Conservation (phyloP, 768 basidiomycete genomes). For the Cystofilobasidium macerans region DNA sequence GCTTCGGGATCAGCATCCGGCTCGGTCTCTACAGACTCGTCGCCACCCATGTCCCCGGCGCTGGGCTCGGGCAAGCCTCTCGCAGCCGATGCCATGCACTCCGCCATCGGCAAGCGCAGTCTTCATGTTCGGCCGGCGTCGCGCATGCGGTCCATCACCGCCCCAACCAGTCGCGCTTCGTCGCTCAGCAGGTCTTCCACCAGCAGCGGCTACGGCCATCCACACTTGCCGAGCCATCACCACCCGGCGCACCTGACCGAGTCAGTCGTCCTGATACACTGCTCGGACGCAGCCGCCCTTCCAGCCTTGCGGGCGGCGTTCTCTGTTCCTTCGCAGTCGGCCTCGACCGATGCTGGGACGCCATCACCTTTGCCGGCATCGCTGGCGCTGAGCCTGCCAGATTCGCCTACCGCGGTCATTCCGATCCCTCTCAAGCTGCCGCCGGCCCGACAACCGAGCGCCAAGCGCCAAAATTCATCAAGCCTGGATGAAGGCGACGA, state of each 20-base stretch:
- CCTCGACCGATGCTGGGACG: background rate
- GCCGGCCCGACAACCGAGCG: background rate
- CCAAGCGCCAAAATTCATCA: background rate
- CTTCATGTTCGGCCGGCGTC: background rate
- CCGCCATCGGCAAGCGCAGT: background rate
- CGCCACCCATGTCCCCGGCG: background rate
- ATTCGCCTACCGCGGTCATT: background rate
- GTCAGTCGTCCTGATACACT: constrained; percentile 9
- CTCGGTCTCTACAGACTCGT: constrained; percentile 2
- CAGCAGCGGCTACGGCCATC: background rate
- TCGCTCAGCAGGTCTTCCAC: constrained; percentile 1
- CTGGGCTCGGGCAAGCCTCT: background rate
- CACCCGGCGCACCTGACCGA: constrained; percentile 2
- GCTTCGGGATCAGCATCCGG: background rate
- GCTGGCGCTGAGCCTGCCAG: background rate
- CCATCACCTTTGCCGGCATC: background rate
- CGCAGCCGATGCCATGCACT: background rate
- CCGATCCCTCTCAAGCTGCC: background rate
- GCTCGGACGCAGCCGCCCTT: constrained; percentile 17
- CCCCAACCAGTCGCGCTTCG: background rate
- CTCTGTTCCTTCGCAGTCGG: background rate
- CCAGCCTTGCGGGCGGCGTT: constrained; percentile 11
- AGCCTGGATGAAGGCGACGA: constrained; percentile 4
- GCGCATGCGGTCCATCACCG: background rate
- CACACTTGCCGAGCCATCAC: background rate